phyloP scores from a whole-genome alignment of 768 basidiomycete genomes.

The Mycena amicta region DNA sequence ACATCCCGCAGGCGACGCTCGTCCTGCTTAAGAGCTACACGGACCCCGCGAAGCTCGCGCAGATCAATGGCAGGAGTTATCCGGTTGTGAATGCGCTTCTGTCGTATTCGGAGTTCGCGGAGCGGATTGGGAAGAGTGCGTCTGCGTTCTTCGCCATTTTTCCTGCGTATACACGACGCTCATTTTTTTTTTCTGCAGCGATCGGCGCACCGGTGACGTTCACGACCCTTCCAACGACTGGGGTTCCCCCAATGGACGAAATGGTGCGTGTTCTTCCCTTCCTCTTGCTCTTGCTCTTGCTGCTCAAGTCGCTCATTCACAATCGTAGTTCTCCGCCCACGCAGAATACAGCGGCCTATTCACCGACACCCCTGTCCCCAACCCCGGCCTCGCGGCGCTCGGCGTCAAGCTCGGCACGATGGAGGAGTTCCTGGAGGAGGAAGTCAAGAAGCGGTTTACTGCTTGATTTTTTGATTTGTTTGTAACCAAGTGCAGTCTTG shows the following conservation, averaged over 20 bases:
- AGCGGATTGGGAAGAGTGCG: not conserved
- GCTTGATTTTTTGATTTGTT: not conserved
- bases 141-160: not conserved
- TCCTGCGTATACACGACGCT: not conserved
- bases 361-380: conserved; percentile 22
- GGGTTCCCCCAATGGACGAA: conserved; percentile 24
- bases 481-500: not conserved
- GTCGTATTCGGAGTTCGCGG: not conserved
- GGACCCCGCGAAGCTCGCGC: not conserved
- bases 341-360: conserved; percentile 28
- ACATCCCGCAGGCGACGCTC: not conserved
- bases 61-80: not conserved
- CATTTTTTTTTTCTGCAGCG: conserved; percentile 9
- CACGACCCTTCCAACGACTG: conserved; percentile 15
- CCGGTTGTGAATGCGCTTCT: not conserved
- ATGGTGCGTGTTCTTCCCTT: conserved; percentile 27
- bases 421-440: conserved; percentile 13
- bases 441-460: not conserved
- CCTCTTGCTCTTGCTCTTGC: too few relatives aligned
- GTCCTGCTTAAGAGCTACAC: not conserved
- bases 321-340: conserved; percentile 26
- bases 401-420: conserved; percentile 30
- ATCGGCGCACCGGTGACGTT: conserved; percentile 30
- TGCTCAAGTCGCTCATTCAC: too few relatives aligned
- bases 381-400: conserved; percentile 26